Percentiles rank a stretch among this genome's conserved stretches.
phyloP scores from a whole-genome alignment of 768 basidiomycete species.

The Tulasnella sp. region DNA sequence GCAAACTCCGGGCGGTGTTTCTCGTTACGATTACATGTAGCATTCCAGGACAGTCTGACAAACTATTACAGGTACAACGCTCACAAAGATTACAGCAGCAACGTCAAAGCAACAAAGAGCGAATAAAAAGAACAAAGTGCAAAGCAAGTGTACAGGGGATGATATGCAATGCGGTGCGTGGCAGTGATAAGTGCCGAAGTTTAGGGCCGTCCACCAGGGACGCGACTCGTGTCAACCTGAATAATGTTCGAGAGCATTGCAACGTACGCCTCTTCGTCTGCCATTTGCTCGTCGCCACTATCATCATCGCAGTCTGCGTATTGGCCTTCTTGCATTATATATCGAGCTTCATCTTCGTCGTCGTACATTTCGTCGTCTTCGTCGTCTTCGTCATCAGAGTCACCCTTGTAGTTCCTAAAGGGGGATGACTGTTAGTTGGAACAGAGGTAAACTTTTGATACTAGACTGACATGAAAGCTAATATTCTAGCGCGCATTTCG shows the following conservation, averaged over 20 bases:
- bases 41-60: slow-evolving; percentile 8
- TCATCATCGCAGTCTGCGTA: slow-evolving; percentile 22
- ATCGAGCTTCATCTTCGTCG: slow-evolving; percentile 17
- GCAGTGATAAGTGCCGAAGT: background rate
- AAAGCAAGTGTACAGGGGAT: background rate
- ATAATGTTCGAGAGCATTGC: slow-evolving; percentile 20
- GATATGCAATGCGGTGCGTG: background rate
- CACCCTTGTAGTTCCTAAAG: slow-evolving; percentile 25
- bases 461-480: slow-evolving; percentile 27
- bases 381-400: slow-evolving; percentile 27
- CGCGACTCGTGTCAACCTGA: slow-evolving; percentile 16
- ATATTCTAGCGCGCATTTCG: slow-evolving; percentile 19
- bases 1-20: background rate
- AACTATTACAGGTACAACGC: background rate
- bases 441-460: no score
- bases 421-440: background rate
- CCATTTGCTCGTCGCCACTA: slow-evolving; percentile 6
- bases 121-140: background rate
- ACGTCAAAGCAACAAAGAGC: background rate
- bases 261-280: slow-evolving; percentile 17
- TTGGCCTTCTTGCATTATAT: slow-evolving; percentile 4
- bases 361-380: slow-evolving; percentile 20
- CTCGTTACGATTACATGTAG: background rate
- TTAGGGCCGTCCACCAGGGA: background rate
- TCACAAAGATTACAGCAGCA: slow-evolving; percentile 5